Conservation (phyloP, 2,329 filamentous ascomycete species). For the Claviceps sp. region DNA sequence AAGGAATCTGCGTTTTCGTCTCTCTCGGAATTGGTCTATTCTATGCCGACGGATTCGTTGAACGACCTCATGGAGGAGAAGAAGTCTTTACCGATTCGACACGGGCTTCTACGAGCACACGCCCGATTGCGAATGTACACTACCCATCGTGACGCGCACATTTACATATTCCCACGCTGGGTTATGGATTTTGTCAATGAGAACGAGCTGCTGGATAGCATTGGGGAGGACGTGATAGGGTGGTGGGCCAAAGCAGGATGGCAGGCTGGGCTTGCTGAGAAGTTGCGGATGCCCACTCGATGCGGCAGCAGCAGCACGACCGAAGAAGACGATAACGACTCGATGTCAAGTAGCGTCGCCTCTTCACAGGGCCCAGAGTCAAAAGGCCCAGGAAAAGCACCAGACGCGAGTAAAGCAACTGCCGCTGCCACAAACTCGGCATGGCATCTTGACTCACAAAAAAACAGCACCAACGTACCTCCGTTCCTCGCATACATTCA, state of each 20-base stretch:
- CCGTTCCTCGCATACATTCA: constrained; percentile 76
- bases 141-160: constrained; percentile 78
- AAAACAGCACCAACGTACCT: constrained; percentile 34
- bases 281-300: constrained; percentile 58
- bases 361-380: constrained; percentile 15
- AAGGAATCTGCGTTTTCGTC: constrained; percentile 52
- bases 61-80: constrained; percentile 71
- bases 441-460: background rate
- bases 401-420: background rate
- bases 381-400: constrained; percentile 7
- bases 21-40: constrained; percentile 69
- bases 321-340: constrained; percentile 24
- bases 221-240: constrained; percentile 82
- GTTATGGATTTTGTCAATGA: constrained; percentile 68
- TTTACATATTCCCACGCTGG: constrained; percentile 92
- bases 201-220: constrained; percentile 73
- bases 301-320: constrained; percentile 24
- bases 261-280: constrained; percentile 69
- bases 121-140: constrained; percentile 68
- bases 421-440: background rate
- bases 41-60: constrained; percentile 77
- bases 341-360: constrained; percentile 15
- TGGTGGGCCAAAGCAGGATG: constrained; percentile 94
- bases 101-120: constrained; percentile 61
- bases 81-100: constrained; percentile 59